Base-by-base conservation (phyloP, 495 filamentous ascomycete genomes). In the Neurospora sp. region DNA sequence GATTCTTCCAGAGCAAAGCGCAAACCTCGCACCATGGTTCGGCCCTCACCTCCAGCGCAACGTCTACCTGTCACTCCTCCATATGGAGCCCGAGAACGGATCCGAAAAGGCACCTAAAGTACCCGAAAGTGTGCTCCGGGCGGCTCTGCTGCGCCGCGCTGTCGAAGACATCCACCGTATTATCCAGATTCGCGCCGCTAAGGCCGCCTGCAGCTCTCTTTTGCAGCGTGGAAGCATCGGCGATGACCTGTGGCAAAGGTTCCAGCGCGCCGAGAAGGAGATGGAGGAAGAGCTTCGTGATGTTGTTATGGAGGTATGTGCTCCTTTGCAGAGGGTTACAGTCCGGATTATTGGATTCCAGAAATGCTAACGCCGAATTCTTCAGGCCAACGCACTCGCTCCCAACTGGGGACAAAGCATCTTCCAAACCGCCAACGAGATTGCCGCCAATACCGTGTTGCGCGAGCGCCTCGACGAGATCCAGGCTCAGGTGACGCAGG, bases 261-360 rank as follows among this genome's bases (percentile, higher is more conserved):
- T 98, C 80, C 79, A 88, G 77, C 85, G 92, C 49, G 96, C 95
- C 37, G 96, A 99, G 87, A 95, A 95, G 86, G 96, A 98, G 85
- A 96, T 97, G 85, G 94, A 99, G 83, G 95, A 94, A 74, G 96
- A 99, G 83, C 85, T 99, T 41, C 86, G 92, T 75, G 96, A 99
- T 84, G 94, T 98, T 54, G 93, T 98, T 41, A 88, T 90, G 77
- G 96, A 99, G 91, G 94, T 96, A 81, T 72, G 84, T 75, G 7
- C 27, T 18, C 9, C 4, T 40, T 42, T 35, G 27, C 31, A 4
- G 41, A 20, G 7, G n/a, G n/a, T 10, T 4, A 46, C 44, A 4
- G 8, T 46, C n/a, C 9, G 42, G 1, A 72, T 71, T 37, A 31
- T 75, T 71, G 76, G 27, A 66, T 60, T 23, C 38, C 38, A 39